Base-by-base conservation (phyloP, 2,329 filamentous ascomycete species). In the Didymella pinodella region DNA sequence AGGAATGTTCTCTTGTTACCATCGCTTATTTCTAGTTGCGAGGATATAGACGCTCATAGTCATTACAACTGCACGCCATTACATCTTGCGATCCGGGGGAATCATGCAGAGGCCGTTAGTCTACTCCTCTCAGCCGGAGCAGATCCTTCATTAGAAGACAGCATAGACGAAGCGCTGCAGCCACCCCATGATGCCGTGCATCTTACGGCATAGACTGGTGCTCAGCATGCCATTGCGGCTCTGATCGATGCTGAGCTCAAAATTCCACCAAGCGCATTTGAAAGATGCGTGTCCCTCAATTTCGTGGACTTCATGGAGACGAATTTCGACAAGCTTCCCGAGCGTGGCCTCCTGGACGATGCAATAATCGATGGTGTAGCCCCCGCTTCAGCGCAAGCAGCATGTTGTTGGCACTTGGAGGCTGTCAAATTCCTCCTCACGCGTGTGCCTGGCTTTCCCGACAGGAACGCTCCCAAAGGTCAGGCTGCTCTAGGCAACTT, bases 371-470 rank as follows among this genome's bases (percentile, higher is more conserved):
- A 1, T 38, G 34, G 16, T n/a, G 34, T 38, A n/a, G 4, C 16
- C n/a, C 10, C 34, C 2, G 34, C 34, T 38, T n/a, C 18, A n/a
- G 16, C 18, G 4, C 43, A 26, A 45, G 43, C 43, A 16, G 43
- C 43, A 45, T 45, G 25, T 29, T 45, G 43, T 26, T 45, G 43
- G 43, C 43, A 45, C 43, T 45, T 45, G 25, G 43, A 45, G 43
- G 43, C 43, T 45, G 43, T 45, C 43, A 25, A 45, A n/a, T 45
- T 45, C 25, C 43, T 45, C 43, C 43, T 45, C 43, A 45, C 43
- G 25, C 43, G 43, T 45, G 25, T 45, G 43, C 29, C 43, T 45
- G 43, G 43, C 25, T 45, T 45, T 45, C 43, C 43, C 12, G 43
- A 45, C 25, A 29, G 43, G 43, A 29, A 45, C 29, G 43, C 25